Base-by-base conservation (phyloP, 2,329 filamentous ascomycete species). In the Pestalotiopsis sp. region DNA sequence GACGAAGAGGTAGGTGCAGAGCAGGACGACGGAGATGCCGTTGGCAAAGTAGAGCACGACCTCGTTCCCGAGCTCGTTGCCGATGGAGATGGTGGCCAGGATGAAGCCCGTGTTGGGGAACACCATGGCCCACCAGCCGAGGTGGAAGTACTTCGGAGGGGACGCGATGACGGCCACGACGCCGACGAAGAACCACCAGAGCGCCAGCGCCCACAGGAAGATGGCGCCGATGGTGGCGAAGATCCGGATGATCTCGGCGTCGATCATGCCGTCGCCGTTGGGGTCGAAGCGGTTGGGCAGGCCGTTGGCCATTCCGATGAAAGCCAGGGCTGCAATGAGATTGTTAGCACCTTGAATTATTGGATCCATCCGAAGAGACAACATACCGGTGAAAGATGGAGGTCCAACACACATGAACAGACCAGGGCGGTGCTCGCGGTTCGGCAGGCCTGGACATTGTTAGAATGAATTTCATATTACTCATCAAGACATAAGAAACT, bases 321-420 rank as follows among this genome's bases (percentile, higher is more conserved):
- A 83, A 0, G 91, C 91, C 14, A 93, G 81, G 1, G 66, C 66
- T 66, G 20, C 2, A 23, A 23, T n/a, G 13, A 23, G 4, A 2
- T n/a, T 20, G 17, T 61, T 61, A 61, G 31, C 6, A 9, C 27
- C 14, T 27, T 27, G 12, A n/a, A 17, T 20, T 36, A 14, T 13
- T 12, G 5, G 13, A 40, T 9, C 2, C 27, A 3, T 61, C 6
- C 13, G 20, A 61, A 12, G 27, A 11, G 17, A 38, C 23, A 11
- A 65, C 66, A 62, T 61, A 58, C 88, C 89, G 0, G 91, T 93
- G 81, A 93, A 93, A 1, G 90, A 86, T 0, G 91, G 91, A 1
- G 92, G 91, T 0, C 92, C 92, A n/a, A 93, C 91, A 69, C 90
- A 91, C 82, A 94, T 93, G 82, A 92, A 93, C 76, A 94, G 87